Evolutionary conservation across 371 early-diverging fungal species (phyloP).

Genomic region (Chytridiales sp.): DNA sequence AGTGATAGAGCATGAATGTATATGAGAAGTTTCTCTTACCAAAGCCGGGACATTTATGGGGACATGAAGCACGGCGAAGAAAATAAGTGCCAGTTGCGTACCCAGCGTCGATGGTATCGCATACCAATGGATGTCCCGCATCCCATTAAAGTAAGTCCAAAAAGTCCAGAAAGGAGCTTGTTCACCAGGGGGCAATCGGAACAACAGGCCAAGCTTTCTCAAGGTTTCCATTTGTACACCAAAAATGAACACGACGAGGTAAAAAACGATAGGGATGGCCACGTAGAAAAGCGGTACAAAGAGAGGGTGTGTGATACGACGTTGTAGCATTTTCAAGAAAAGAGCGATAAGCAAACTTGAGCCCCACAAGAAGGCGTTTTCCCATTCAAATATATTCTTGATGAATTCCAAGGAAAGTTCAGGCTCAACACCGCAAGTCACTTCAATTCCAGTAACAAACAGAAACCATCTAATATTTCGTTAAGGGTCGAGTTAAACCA

Average conservation of each 20-base stretch:
- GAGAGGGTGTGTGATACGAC: conserved; percentile 62
- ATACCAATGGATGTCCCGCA: conserved; percentile 67
- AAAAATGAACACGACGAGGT: conserved; percentile 52
- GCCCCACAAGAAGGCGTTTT: conserved; percentile 70
- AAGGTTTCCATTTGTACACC: conserved; percentile 66
- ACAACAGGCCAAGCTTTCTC: conserved; percentile 82
- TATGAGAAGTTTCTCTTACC: conserved; percentile 18
- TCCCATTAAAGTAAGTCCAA: conserved; percentile 71
- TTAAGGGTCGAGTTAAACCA: neutral
- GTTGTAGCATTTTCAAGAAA: conserved; percentile 55
- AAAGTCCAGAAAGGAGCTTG: conserved; percentile 82
- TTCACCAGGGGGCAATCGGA: conserved; percentile 62
- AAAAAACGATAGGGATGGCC: conserved; percentile 77
- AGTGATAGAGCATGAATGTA: neutral
- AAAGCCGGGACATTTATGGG: conserved; percentile 56
- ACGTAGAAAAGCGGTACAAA: conserved; percentile 86
- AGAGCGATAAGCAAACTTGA: conserved; percentile 72
- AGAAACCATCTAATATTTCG: conserved; percentile 84
- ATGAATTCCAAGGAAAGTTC: conserved; percentile 31
- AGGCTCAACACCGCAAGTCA: conserved; percentile 62
- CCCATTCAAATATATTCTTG: conserved; percentile 27
- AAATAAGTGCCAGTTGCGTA: conserved; percentile 88
- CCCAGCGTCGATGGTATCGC: conserved; percentile 74
- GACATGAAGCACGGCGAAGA: conserved; percentile 95
- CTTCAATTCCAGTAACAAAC: conserved; percentile 87